A percentile compares a stretch with the other conserved stretches of the same genome.
These are phyloP conservation scores for Phlyctochytrium planicorne DNA, from an alignment of 192 early-diverging fungal genomes.

Conservation along the genomic window DNA sequence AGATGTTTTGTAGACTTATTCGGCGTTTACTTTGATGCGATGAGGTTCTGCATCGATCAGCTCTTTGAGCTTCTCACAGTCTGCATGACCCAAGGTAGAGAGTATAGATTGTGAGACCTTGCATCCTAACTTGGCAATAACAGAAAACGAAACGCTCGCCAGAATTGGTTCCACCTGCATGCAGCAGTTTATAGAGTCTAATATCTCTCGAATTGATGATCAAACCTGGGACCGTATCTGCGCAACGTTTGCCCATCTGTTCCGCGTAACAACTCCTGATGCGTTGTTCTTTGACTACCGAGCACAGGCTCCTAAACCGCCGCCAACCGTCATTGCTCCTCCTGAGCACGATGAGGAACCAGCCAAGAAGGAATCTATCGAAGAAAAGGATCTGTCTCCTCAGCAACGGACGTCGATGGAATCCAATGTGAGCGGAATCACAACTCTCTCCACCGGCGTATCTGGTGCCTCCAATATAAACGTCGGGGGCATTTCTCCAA, in stretches of 20 bases:
- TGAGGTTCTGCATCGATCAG: conserved; percentile 72
- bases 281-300: conserved; percentile 62
- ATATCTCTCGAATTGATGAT: conserved; percentile 70
- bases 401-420: neutral
- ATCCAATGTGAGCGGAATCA: neutral
- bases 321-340: conserved; percentile 20
- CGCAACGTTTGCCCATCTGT: conserved; percentile 67
- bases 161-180: conserved; percentile 87
- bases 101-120: no score
- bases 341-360: conserved; percentile 10
- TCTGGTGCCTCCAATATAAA: neutral
- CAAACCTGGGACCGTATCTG: conserved; percentile 74
- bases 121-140: conserved; percentile 18
- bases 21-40: conserved; percentile 70
- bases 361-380: neutral
- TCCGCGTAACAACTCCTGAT: conserved; percentile 77
- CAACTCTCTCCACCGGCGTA: neutral
- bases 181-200: conserved; percentile 82
- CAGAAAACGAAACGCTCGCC: conserved; percentile 85
- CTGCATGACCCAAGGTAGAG: conserved; percentile 86
- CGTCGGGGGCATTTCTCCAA: neutral
- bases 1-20: conserved; percentile 85
- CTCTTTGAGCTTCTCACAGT: conserved; percentile 76
- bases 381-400: neutral
- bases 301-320: conserved; percentile 22